Evolutionary conservation across 139 green algal species (phyloP), one percentile per base, ranked within the genome.

Genomic region (Chlorella sp.): DNA sequence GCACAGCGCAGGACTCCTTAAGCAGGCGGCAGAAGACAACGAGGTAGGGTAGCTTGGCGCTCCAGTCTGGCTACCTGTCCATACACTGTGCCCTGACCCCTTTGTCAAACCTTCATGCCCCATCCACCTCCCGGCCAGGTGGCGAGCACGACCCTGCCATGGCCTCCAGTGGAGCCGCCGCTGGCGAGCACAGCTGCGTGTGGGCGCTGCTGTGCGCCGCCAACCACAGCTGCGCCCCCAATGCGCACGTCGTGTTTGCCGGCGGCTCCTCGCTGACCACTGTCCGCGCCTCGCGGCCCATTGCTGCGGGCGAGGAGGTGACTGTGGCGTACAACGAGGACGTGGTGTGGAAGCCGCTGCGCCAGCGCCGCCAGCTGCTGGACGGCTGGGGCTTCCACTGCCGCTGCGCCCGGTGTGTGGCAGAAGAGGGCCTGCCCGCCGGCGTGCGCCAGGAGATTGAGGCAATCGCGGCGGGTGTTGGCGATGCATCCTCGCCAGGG

Each of bases 161-260:
- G 69, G 5, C 69, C 2, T 6, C 38, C 40, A 1, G 16, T 28
- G 19, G 16, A 2, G 40, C 38, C 5, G 40, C 20, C 3, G 5
- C 20, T 7, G 69, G 69, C 8, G 40, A 76, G 40, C 19, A 54
- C 24, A 76, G 69, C 69, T 32, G 38, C 4, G 69, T 76, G 69
- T 76, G 69, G 69, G 69, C 69, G 69, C 69, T 76, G 69, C 40
- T 54, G 13, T 76, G 69, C 69, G 20, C n/a, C 20, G 69, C 69
- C 69, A 54, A 76, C 40, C 69, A 76, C 69, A 54, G 38, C 20
- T 76, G 69, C 69, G 6, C 26, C 36, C 69, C 69, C 40, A 76
- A 76, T 19, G 69, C 69, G 32, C 69, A 76, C 40, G 40, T 17
- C 19, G 69, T 76, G 69, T 76, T 76, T 48, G 19, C 48, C 38